Conservation (phyloP, 768 basidiomycete genomes). For the Sistotremastrum niveocremeum region DNA sequence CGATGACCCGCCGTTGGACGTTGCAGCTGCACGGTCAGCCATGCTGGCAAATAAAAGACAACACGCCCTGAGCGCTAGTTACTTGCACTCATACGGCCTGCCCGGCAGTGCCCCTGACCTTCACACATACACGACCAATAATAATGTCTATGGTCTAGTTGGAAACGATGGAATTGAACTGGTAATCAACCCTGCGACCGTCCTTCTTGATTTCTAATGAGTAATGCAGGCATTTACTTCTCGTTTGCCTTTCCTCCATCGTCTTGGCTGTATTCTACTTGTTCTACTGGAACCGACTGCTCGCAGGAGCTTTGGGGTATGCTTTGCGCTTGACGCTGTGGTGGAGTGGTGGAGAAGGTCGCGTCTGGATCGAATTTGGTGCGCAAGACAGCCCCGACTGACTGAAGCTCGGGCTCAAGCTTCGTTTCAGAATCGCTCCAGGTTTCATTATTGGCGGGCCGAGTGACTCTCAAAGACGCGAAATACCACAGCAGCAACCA, state of each 20-base stretch:
- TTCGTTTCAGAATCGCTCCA: constrained; percentile 64
- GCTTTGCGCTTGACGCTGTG: constrained; percentile 61
- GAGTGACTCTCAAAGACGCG: constrained; percentile 80
- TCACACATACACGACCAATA: no score
- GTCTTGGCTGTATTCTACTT: constrained; percentile 54
- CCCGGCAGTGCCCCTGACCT: no score
- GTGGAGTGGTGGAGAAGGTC: constrained; percentile 54
- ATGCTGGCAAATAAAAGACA: no score
- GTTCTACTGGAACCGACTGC: constrained; percentile 84
- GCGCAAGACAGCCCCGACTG: constrained; percentile 10
- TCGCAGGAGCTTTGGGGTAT: constrained; percentile 55
- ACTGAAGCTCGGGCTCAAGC: constrained; percentile 2
- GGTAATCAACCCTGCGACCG: no score
- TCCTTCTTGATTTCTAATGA: no score
- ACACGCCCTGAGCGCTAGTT: no score
- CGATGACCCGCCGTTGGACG: no score
- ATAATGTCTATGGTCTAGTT: no score
- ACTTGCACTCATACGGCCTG: no score
- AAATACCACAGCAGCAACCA: constrained; percentile 89
- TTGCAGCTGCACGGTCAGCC: no score
- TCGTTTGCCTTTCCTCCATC: constrained; percentile 45
- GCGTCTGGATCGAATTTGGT: constrained; percentile 80
- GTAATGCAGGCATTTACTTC: constrained; percentile 26
- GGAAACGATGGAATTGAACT: no score
- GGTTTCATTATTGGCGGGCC: constrained; percentile 75